phyloP scores from a whole-genome alignment of 164 flowering plant genomes.

The Tinospora cordifolia region DNA sequence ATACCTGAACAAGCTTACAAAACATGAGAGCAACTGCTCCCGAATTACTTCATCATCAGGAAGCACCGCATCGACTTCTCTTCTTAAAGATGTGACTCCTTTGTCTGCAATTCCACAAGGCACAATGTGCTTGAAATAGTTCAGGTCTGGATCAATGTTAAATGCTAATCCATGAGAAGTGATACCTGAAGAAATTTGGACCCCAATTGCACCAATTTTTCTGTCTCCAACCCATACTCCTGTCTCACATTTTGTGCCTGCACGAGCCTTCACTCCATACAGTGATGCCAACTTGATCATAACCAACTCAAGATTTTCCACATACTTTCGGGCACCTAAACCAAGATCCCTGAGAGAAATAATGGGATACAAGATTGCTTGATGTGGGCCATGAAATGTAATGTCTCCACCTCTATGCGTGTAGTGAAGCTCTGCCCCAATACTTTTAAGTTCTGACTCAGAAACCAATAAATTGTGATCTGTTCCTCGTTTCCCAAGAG shows the following conservation, averaged over 20 bases:
- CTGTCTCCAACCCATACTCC: constrained; percentile 89
- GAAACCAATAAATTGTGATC: constrained; percentile 71
- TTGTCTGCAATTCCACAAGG: constrained; percentile 92
- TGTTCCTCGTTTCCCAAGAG: constrained; percentile 78
- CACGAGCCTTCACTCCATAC: constrained; percentile 60
- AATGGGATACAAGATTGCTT: constrained; percentile 81
- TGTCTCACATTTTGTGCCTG: constrained; percentile 55
- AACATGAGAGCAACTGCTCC: constrained; percentile 72
- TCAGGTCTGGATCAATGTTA: constrained; percentile 83
- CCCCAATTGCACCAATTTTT: constrained; percentile 96
- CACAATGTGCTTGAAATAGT: constrained; percentile 73
- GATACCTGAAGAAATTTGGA: constrained; percentile 69
- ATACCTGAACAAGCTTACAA: constrained; percentile 49
- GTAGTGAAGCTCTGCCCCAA: constrained; percentile 90
- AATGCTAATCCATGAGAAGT: constrained; percentile 94
- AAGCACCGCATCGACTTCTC: constrained; percentile 48
- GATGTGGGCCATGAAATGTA: constrained; percentile 90
- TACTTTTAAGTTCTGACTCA: constrained; percentile 43
- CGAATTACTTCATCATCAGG: constrained; percentile 70
- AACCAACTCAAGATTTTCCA: constrained; percentile 69
- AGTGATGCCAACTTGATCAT: constrained; percentile 71
- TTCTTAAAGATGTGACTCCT: constrained; percentile 78
- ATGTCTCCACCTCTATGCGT: constrained; percentile 93
- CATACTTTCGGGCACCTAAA: constrained; percentile 75
- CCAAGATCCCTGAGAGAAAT: constrained; percentile 65